Conservation (phyloP, 1,284 basidiomycete genomes). For the Irpex rosettiformis region DNA sequence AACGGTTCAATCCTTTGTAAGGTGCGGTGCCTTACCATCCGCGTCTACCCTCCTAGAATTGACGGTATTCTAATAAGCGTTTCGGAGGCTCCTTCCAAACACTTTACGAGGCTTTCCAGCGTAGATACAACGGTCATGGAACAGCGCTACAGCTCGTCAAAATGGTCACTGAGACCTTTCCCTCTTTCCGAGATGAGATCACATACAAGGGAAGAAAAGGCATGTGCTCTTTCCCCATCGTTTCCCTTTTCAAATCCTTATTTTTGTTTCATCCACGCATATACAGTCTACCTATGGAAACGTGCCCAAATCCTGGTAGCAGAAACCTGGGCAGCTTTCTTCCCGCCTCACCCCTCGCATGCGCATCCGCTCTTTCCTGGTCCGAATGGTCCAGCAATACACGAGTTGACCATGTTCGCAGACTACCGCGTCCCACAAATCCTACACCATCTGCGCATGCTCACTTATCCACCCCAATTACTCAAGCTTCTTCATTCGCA, state of each 20-base stretch:
- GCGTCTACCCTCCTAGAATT: neutral
- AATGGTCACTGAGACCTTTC: constrained; percentile 66
- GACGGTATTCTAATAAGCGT: constrained; percentile 35
- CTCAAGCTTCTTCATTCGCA: constrained; percentile 42
- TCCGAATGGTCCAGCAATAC: constrained; percentile 50
- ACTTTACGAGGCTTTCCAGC: constrained; percentile 61
- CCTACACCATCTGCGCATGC: constrained; percentile 71
- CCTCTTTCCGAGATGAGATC: constrained; percentile 72
- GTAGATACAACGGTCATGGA: constrained; percentile 44
- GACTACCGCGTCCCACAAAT: constrained; percentile 87
- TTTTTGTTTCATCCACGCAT: too few species aligned
- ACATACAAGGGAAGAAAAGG: constrained; percentile 54
- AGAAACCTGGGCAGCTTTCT: constrained; percentile 82
- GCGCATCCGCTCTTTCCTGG: constrained; percentile 68
- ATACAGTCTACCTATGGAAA: constrained; percentile 74
- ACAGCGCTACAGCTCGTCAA: constrained; percentile 71
- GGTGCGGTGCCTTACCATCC: constrained; percentile 50
- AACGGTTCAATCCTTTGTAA: constrained; percentile 64
- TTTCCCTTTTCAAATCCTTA: too few species aligned
- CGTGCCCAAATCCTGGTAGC: constrained; percentile 83
- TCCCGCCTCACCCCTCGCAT: constrained; percentile 40
- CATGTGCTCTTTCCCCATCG: constrained; percentile 28
- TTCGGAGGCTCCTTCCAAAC: constrained; percentile 70
- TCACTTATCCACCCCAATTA: constrained; percentile 62
- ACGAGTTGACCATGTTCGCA: constrained; percentile 80